Conservation (phyloP, 2,329 filamentous ascomycete genomes). For the Diaporthe citriasiana region DNA sequence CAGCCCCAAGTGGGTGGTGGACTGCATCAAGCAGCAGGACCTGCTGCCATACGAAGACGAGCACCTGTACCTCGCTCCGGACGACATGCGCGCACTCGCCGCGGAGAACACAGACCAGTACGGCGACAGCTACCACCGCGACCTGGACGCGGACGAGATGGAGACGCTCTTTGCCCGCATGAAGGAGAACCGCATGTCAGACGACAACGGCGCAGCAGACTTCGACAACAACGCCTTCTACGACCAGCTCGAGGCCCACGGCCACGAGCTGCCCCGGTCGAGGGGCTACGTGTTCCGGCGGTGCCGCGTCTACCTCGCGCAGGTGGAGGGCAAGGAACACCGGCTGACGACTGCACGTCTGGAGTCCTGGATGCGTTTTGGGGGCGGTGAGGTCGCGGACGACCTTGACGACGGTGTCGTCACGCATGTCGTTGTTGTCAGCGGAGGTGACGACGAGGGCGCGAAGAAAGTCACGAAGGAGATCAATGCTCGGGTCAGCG, state of each 20-base stretch:
- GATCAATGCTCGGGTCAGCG: conserved; percentile 63
- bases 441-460: conserved; percentile 55
- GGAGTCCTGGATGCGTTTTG: conserved; percentile 75
- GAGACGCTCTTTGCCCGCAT: conserved; percentile 57
- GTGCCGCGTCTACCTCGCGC: conserved; percentile 58
- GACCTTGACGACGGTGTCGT: conserved; percentile 65
- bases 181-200: conserved; percentile 45
- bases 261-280: conserved; percentile 65
- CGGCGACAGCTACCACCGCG: conserved; percentile 86
- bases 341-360: conserved; percentile 59
- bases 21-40: conserved; percentile 78
- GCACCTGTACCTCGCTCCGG: conserved; percentile 80
- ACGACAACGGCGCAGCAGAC: conserved; percentile 39
- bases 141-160: conserved; percentile 57
- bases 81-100: conserved; percentile 67
- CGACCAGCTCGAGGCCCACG: conserved; percentile 68
- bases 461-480: conserved; percentile 56
- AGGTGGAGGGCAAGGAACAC: conserved; percentile 48
- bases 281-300: conserved; percentile 67
- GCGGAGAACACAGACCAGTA: conserved; percentile 79
- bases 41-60: conserved; percentile 73
- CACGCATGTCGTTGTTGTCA: conserved; percentile 81
- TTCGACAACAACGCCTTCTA: conserved; percentile 65
- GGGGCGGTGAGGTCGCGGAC: conserved; percentile 71
- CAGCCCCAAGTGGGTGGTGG: conserved; percentile 84